Evolutionary conservation across 192 early-diverging fungal species (phyloP).

Genomic region (Coemansia sp.): DNA sequence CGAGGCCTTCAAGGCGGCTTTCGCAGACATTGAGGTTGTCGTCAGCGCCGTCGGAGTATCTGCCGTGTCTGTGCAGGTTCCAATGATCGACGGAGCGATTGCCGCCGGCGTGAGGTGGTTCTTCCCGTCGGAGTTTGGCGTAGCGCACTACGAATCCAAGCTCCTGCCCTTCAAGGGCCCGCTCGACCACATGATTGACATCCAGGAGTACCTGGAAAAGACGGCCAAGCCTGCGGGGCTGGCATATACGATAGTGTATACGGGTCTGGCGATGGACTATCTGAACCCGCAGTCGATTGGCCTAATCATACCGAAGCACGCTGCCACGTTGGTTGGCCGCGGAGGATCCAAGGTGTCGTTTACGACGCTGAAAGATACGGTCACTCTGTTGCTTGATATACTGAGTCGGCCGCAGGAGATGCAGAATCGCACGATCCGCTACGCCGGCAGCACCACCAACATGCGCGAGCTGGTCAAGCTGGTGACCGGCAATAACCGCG

Average conservation of each 20-base stretch:
- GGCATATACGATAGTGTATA: constrained; percentile 39
- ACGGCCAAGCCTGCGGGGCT: constrained; percentile 15
- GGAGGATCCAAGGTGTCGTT: constrained; percentile 36
- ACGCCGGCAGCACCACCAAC: constrained; percentile 26
- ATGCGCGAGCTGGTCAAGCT: constrained; percentile 45
- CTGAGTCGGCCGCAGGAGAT: constrained; percentile 34
- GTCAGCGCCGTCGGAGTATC: constrained; percentile 31
- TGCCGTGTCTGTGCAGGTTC: constrained; percentile 21
- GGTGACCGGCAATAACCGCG: constrained; percentile 29
- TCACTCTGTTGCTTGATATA: constrained; percentile 20
- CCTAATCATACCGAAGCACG: constrained; percentile 13
- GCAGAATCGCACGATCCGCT: constrained; percentile 35
- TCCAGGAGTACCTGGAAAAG: constrained; percentile 19
- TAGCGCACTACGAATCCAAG: constrained; percentile 22
- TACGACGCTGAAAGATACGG: constrained; percentile 23
- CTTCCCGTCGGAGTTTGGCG: constrained; percentile 47
- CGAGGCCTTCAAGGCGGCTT: constrained; percentile 16
- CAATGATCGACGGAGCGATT: constrained; percentile 42
- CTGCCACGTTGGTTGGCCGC: constrained; percentile 43
- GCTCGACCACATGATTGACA: constrained; percentile 26
- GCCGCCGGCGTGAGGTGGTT: constrained; percentile 44
- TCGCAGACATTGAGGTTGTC: constrained; percentile 28
- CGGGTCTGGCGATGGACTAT: constrained; percentile 46
- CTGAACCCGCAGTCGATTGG: constrained; percentile 36
- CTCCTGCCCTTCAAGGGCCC: constrained; percentile 42